Percentiles rank a stretch among this genome's conserved stretches.
These are phyloP conservation scores for Arthrobotrys sinensis DNA, from an alignment of 2,329 filamentous ascomycete species.

Conservation along the genomic window DNA sequence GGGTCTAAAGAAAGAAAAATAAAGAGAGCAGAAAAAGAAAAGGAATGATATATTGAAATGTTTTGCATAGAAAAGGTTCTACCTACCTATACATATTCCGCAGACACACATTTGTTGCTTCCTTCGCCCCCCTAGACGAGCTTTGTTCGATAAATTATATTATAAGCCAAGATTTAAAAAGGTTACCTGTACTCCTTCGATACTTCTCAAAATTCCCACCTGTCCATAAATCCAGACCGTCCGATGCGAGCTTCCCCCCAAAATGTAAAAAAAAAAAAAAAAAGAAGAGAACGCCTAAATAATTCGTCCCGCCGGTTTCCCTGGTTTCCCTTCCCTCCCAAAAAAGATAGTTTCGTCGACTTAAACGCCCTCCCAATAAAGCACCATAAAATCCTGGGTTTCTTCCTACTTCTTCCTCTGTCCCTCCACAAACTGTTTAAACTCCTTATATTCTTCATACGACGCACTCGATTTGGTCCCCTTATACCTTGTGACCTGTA, in stretches of 20 bases:
- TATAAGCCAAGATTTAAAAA: constrained; percentile 24
- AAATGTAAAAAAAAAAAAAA: neutral
- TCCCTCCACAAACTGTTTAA: constrained; percentile 79
- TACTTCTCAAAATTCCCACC: neutral
- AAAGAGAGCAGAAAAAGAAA: neutral
- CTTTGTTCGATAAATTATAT: constrained; percentile 9
- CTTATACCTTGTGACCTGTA: constrained; percentile 87
- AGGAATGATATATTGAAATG: constrained; percentile 4
- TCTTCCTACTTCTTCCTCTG: constrained; percentile 31
- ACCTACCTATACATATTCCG: constrained; percentile 38
- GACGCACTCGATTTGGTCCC: constrained; percentile 81
- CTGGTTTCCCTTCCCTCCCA: neutral
- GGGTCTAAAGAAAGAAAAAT: neutral
- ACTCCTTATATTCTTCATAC: constrained; percentile 83
- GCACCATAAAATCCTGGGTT: neutral
- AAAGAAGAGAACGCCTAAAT: constrained; percentile 13
- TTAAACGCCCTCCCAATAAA: constrained; percentile 11
- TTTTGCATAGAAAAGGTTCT: constrained; percentile 14
- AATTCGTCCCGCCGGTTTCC: neutral
- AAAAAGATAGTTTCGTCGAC: neutral
- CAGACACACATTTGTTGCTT: neutral
- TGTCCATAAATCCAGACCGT: neutral
- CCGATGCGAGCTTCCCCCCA: constrained; percentile 1
- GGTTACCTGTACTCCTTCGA: constrained; percentile 11
- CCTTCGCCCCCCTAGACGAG: neutral